phyloP scores from a whole-genome alignment of 2,329 filamentous ascomycete genomes.

The Echinosphaeria canescens region DNA sequence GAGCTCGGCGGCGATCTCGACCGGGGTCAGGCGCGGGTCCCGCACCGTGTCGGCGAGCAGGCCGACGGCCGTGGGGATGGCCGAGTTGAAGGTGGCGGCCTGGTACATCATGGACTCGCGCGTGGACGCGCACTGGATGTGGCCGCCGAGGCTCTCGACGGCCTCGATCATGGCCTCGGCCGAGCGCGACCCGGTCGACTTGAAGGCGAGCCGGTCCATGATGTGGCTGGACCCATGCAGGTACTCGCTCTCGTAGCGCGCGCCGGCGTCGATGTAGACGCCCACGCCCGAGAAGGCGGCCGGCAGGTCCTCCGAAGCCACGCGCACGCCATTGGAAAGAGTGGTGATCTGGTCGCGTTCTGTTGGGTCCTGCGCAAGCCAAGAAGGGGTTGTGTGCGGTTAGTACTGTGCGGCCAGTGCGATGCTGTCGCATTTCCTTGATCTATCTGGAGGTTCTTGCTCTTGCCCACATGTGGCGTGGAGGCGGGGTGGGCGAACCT shows the following conservation, averaged over 20 bases:
- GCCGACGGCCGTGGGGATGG: conserved; percentile 62
- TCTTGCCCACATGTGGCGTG: too few species aligned
- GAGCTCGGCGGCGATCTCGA: conserved; percentile 72
- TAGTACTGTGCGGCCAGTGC: conserved; percentile 12
- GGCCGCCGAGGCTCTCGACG: conserved; percentile 76
- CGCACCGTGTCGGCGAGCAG: conserved; percentile 88
- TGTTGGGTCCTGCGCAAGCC: conserved; percentile 67
- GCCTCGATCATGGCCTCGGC: conserved; percentile 75
- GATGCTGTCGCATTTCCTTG: too few species aligned
- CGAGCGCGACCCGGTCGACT: conserved; percentile 51
- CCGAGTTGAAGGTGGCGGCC: conserved; percentile 88
- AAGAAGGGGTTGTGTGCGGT: too few species aligned
- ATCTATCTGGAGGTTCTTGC: too few species aligned
- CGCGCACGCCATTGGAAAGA: conserved; percentile 77
- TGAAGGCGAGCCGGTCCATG: conserved; percentile 89
- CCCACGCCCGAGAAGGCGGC: conserved; percentile 91
- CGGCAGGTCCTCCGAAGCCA: conserved; percentile 84
- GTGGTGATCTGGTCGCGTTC: conserved; percentile 78
- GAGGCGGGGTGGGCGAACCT: too few species aligned
- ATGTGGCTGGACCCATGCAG: conserved; percentile 88
- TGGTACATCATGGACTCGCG: conserved; percentile 98
- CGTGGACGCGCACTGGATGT: conserved; percentile 92
- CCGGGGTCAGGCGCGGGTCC: conserved; percentile 62
- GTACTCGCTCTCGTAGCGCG: conserved; percentile 72
- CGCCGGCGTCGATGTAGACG: conserved; percentile 89